phyloP scores from a whole-genome alignment of 2,329 filamentous ascomycete genomes.

The Alternaria novae-zelandiae region DNA sequence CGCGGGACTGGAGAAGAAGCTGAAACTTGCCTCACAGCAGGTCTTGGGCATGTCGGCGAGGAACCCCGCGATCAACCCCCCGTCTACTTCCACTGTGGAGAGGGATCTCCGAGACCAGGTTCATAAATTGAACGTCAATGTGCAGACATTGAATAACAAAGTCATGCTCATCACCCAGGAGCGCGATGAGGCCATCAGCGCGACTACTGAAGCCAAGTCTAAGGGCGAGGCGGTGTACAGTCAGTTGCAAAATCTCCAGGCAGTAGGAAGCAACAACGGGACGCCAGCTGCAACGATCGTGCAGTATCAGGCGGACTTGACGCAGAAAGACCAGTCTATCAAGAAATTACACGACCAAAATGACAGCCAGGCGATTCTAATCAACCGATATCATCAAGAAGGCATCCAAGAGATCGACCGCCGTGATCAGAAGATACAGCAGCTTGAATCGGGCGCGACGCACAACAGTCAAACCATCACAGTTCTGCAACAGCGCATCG shows the following conservation, averaged over 20 bases:
- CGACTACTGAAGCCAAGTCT: background rate
- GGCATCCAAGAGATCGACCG: background rate
- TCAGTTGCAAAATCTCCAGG: background rate
- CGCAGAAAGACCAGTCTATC: background rate
- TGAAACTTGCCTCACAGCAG: background rate
- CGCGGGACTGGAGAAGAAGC: background rate
- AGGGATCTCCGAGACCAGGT: background rate
- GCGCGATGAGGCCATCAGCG: background rate
- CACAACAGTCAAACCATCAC: background rate
- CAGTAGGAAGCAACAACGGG: background rate
- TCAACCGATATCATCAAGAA: background rate
- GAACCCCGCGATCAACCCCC: background rate
- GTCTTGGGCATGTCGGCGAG: background rate
- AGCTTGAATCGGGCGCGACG: background rate
- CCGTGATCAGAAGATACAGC: background rate
- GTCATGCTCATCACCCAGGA: background rate
- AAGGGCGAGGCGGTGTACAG: background rate
- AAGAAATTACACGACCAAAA: background rate
- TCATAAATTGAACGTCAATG: background rate
- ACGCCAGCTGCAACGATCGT: background rate
- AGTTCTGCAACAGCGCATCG: background rate
- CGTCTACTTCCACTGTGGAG: background rate
- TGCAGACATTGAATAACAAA: background rate
- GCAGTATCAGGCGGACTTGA: background rate
- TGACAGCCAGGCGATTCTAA: background rate